Percentiles rank a stretch among this genome's conserved stretches.
These are phyloP conservation scores for Aphanocladium album DNA, from an alignment of 2,329 filamentous ascomycete genomes.

Conservation along the genomic window DNA sequence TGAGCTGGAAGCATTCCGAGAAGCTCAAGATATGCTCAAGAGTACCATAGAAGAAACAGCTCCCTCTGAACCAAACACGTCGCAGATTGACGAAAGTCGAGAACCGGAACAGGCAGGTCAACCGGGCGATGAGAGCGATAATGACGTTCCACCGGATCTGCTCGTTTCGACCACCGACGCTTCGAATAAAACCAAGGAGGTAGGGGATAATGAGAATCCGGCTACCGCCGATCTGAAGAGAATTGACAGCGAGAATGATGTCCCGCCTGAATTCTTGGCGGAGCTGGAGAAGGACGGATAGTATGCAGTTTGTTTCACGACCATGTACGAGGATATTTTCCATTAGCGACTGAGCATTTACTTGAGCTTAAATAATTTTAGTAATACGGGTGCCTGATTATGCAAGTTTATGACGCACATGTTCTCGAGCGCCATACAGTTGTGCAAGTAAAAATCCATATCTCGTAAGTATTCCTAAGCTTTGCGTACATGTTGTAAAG, in stretches of 20 bases:
- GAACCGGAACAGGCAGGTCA: background rate
- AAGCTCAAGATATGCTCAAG: slow-evolving; percentile 53
- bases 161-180: slow-evolving; percentile 30
- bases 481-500: slow-evolving; percentile 4
- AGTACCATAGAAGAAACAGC: slow-evolving; percentile 13
- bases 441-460: background rate
- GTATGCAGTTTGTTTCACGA: background rate
- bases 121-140: slow-evolving; percentile 18
- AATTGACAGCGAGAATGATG: slow-evolving; percentile 40
- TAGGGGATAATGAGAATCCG: background rate
- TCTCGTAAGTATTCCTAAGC: slow-evolving; percentile 4
- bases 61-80: slow-evolving; percentile 9
- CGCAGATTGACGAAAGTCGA: background rate
- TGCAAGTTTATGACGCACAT: background rate
- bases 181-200: slow-evolving; percentile 8
- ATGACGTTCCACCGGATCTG: slow-evolving; percentile 23
- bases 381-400: too few species aligned
- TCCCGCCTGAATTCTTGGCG: slow-evolving; percentile 48
- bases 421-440: too few species aligned
- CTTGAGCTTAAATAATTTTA: background rate
- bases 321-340: background rate
- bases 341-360: background rate
- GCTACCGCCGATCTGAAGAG: background rate
- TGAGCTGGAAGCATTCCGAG: slow-evolving; percentile 61
- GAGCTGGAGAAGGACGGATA: slow-evolving; percentile 29